Conservation (phyloP, 352 stramenopile species). For the Plasmopara halstedii region DNA sequence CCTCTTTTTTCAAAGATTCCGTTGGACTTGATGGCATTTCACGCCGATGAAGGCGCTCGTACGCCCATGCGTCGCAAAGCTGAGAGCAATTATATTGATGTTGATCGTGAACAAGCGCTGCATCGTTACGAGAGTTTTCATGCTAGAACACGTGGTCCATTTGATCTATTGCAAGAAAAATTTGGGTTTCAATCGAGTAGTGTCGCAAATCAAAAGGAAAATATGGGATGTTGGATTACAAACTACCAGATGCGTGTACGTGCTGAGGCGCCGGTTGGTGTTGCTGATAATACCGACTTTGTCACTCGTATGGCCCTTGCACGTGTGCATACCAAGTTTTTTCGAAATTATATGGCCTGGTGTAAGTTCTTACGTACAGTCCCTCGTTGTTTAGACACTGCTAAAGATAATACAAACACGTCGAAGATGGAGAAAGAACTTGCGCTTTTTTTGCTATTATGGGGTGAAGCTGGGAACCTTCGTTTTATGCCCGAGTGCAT, state of each 20-base stretch:
- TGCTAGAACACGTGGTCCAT: conserved; percentile 30
- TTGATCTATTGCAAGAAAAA: conserved; percentile 70
- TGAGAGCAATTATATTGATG: conserved; percentile 74
- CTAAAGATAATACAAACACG: conserved; percentile 24
- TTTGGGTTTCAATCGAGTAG: conserved; percentile 76
- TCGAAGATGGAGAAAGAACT: conserved; percentile 59
- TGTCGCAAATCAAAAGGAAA: conserved; percentile 80
- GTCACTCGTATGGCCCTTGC: conserved; percentile 44
- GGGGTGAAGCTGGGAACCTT: conserved; percentile 78
- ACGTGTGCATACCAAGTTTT: conserved; percentile 75
- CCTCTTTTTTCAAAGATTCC: not conserved
- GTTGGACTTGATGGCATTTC: conserved; percentile 6
- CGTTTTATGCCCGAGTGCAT: conserved; percentile 87
- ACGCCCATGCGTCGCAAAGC: conserved; percentile 43
- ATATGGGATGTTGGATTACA: conserved; percentile 76
- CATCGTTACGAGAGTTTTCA: conserved; percentile 64
- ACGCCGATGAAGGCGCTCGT: conserved; percentile 10
- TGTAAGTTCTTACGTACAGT: conserved; percentile 88
- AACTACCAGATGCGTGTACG: conserved; percentile 77
- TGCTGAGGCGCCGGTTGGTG: conserved; percentile 24
- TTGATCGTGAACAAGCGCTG: conserved; percentile 46
- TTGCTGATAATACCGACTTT: conserved; percentile 29
- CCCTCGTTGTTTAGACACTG: conserved; percentile 60
- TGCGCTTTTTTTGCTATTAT: conserved; percentile 73
- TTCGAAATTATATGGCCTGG: conserved; percentile 91